Evolutionary conservation across 1,139 yeast genomes (phyloP), one percentile per base, ranked within the genome.

Genomic region (Suhomyces maxii): DNA sequence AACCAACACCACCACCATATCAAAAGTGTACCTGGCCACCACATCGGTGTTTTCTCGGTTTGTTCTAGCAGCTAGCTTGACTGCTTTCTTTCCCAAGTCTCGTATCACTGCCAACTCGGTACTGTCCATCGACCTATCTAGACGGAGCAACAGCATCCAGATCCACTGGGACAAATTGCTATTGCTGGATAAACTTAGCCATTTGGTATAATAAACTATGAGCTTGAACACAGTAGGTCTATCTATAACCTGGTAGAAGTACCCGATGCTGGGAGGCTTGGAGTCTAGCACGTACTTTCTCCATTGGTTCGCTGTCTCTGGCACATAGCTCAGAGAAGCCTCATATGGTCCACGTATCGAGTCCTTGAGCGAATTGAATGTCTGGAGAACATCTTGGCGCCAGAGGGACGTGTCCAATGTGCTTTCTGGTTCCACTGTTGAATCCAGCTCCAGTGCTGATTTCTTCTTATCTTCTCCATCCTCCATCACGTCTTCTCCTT

Each of bases 21-120:
- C 68, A 26, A 68, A 52, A 1, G 77, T 69, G 48, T 58, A 69
- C 34, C 42, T 42, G 1, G 64, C 53, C 2, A 55, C 51, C 7
- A 42, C 39, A 7, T 48, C 39, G 23, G 47, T 47, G n/a, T 48
- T 42, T 8, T 49, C 46, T 8, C 37, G 10, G 7, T 36, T 45
- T 33, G 47, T 39, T 38, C 60, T 52, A 2, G 41, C 44, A 25
- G 57, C 49, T 10, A 72, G 48, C 41, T 65, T 67, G 7, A 60
- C 50, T 1, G 79, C 79, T 51, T 73, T 74, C 50, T 67, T 63
- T 2, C 71, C 79, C 49, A 75, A 58, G 6, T 66, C 73, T 39
- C 79, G 60, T 13, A 75, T 53, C 7, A 71, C 56, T 2, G 77
- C 61, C 38, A 61, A 46, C 45, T 75, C 79, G 40, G 58, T 59